Base-by-base conservation (phyloP, 2,329 filamentous ascomycete genomes). In the Aureobasidium sp. region DNA sequence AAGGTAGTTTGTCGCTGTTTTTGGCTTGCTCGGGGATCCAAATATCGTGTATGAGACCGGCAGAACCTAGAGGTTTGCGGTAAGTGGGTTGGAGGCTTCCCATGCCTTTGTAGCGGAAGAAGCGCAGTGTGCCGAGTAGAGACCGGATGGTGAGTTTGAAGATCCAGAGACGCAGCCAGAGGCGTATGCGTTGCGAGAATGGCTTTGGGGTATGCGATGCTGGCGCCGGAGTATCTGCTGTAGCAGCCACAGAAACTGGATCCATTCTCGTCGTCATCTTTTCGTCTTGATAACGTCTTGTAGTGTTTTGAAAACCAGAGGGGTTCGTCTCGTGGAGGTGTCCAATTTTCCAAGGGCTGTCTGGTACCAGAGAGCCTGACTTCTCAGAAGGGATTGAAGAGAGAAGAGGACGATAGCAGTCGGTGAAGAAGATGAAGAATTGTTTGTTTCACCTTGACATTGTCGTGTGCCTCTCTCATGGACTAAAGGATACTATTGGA, bases 121-220 rank as follows among this genome's bases (percentile, higher is more conserved):
- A 51, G 20, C 59, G 59, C 1, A 62, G 20, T 2, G 45, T 49
- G 25, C 27, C 25, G 8, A 62, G 41, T 0, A 39, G 8, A 15
- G 22, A 6, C n/a, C 31, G 37, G 29, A 62, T 42, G 9, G 20
- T 45, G 49, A 62, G 9, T 55, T 62, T 62, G 39, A 62, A 55
- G 2, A 41, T 22, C 59, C 59, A 62, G 29, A 62, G 59, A 8
- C 48, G 59, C 2, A 62, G 29, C 48, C 48, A 62, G 31, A 53
- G 59, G 3, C 27, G 15, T 6, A 62, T 12, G 41, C 59, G 59
- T n/a, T 29, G 15, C 49, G 53, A 34, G 7, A 62, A 9, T 1
- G 59, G 59, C 39, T 39, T 25, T 0, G 57, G 37, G 11, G 12
- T 12, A 6, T 44, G 41, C 1, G 20, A 3, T 25, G 36, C 8